Conservation (phyloP, 257 asterid species). For the Capsicum baccatum region DNA sequence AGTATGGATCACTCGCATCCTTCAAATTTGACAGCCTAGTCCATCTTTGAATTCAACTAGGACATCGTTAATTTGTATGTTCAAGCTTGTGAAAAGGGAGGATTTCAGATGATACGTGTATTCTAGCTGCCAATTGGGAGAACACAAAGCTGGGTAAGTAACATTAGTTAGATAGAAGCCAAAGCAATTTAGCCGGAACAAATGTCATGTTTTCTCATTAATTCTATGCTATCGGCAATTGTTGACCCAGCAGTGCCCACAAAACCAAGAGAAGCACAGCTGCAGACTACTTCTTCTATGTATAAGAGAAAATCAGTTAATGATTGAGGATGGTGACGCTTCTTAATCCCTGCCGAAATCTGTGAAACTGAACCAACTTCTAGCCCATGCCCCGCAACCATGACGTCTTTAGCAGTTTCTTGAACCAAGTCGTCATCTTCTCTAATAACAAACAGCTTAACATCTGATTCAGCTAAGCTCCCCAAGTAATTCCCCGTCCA, state of each 20-base stretch:
- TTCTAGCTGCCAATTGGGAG: neutral
- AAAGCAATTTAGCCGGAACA: slow-evolving; percentile 45
- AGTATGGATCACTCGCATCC: neutral
- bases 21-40: neutral
- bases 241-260: slow-evolving; percentile 93
- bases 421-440: slow-evolving; percentile 62
- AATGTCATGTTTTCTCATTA: slow-evolving; percentile 60
- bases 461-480: slow-evolving; percentile 51
- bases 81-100: neutral
- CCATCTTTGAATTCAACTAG: neutral
- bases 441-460: slow-evolving; percentile 57
- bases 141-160: neutral
- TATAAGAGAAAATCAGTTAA: slow-evolving; percentile 64
- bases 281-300: slow-evolving; percentile 75
- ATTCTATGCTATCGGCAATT: slow-evolving; percentile 71
- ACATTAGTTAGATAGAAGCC: neutral
- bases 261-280: slow-evolving; percentile 94
- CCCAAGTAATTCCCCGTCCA: slow-evolving; percentile 87
- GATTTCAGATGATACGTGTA: neutral
- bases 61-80: neutral
- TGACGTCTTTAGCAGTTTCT: slow-evolving; percentile 60
- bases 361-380: slow-evolving; percentile 43
- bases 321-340: slow-evolving; percentile 48
- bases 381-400: slow-evolving; percentile 37
- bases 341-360: slow-evolving; percentile 35